Evolutionary conservation across 1,284 basidiomycete genomes (phyloP).

Genomic region (Heterobasidion annosum): DNA sequence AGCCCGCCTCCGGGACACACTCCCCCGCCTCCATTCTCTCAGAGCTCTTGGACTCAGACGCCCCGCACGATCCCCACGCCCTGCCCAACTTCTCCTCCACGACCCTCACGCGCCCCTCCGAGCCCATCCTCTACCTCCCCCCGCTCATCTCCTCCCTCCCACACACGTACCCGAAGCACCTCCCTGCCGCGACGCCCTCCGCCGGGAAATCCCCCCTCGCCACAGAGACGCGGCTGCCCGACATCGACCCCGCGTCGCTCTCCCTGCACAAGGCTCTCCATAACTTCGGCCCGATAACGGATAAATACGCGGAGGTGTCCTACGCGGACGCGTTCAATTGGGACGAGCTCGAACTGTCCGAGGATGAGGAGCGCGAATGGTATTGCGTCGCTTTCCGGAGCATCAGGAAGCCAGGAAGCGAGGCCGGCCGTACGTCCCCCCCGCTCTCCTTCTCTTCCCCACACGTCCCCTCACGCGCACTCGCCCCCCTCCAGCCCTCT

Average conservation of each 20-base stretch:
- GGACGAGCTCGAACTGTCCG: constrained; percentile 58
- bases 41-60: not conserved
- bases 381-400: constrained; percentile 89
- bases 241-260: constrained; percentile 78
- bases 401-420: constrained; percentile 60
- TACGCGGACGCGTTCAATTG: constrained; percentile 85
- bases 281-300: constrained; percentile 54
- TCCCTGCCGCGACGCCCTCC: constrained; percentile 13
- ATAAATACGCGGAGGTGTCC: constrained; percentile 51
- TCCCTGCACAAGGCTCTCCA: constrained; percentile 82
- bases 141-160: constrained; percentile 71
- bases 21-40: constrained; percentile 7
- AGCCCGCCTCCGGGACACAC: not conserved
- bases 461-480: not conserved
- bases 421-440: constrained; percentile 49
- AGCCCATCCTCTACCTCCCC: constrained; percentile 68
- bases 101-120: constrained; percentile 20
- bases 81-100: constrained; percentile 44
- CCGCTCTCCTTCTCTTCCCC: constrained; percentile 3
- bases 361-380: constrained; percentile 74
- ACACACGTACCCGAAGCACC: constrained; percentile 16
- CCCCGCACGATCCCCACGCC: constrained; percentile 46
- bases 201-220: constrained; percentile 15
- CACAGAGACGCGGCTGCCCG: constrained; percentile 70
- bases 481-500: constrained; percentile 46